A percentile compares a stretch with the other conserved stretches of the same genome.
Evolutionary conservation across 1,139 yeast species (phyloP).

Genomic region (Taphrina pruni): DNA sequence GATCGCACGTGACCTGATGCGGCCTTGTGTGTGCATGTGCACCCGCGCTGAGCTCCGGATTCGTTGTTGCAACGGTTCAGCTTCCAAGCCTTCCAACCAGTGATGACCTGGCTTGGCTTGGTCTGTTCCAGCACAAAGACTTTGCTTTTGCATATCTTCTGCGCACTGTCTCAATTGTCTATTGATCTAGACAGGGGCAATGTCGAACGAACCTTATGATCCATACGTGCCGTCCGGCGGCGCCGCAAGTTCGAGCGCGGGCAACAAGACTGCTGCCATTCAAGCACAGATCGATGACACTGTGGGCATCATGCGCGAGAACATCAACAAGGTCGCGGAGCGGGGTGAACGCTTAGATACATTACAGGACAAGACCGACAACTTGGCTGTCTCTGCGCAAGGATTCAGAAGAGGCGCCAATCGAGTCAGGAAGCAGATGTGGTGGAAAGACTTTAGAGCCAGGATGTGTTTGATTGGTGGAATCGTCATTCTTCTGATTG

Average conservation of each 20-base stretch:
- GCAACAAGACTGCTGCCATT: conserved; percentile 44
- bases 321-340: conserved; percentile 70
- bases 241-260: conserved; percentile 28
- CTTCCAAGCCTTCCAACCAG: conserved; percentile 3
- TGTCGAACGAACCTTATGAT: conserved; percentile 42
- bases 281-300: conserved; percentile 88
- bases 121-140: not conserved
- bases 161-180: not conserved
- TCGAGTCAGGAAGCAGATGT: conserved; percentile 97
- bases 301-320: conserved; percentile 97
- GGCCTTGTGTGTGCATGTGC: not conserved
- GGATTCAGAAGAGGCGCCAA: conserved; percentile 97
- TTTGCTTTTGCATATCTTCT: not conserved
- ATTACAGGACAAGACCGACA: conserved; percentile 87
- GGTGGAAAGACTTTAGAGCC: conserved; percentile 99
- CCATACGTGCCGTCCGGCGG: conserved; percentile 35
- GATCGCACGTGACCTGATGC: not conserved
- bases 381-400: conserved; percentile 89
- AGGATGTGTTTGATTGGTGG: conserved; percentile 87
- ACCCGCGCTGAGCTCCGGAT: conserved; percentile 7
- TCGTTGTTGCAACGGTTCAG: conserved; percentile 19
- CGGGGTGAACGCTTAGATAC: conserved; percentile 91
- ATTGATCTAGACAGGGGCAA: not conserved
- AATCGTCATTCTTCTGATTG: conserved; percentile 80
- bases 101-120: too few species aligned